Conservation (phyloP, 208 protist species). For the Trypanosoma melophagium region DNA sequence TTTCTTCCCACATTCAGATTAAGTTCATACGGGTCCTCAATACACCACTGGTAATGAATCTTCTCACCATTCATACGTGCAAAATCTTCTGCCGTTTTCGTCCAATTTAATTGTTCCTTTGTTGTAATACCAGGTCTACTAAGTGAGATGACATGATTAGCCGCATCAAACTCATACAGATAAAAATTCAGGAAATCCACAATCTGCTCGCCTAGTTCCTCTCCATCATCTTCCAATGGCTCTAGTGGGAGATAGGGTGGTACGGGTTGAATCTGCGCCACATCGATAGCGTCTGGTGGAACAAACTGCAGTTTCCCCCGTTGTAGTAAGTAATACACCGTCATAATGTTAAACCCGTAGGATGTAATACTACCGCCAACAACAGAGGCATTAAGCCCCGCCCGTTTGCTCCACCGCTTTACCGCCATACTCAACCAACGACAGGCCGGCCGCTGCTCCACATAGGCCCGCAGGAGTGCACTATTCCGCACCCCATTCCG, state of each 20-base stretch:
- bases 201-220: conserved; percentile 57
- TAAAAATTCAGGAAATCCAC: conserved; percentile 84
- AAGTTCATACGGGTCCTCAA: conserved; percentile 90
- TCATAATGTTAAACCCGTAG: conserved; percentile 88
- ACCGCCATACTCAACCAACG: conserved; percentile 79
- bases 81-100: conserved; percentile 72
- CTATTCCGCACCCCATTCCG: conserved; percentile 90
- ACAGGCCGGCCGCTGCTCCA: conserved; percentile 52
- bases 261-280: conserved; percentile 40
- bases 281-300: conserved; percentile 43
- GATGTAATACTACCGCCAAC: conserved; percentile 80
- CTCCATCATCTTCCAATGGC: conserved; percentile 25
- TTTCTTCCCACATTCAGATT: conserved; percentile 87
- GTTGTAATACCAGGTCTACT: conserved; percentile 56
- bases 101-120: conserved; percentile 75
- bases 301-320: conserved; percentile 61
- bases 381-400: conserved; percentile 65
- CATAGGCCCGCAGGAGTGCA: conserved; percentile 71
- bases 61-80: conserved; percentile 75
- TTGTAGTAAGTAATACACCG: conserved; percentile 79
- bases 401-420: conserved; percentile 85
- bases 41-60: conserved; percentile 84
- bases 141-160: conserved; percentile 67
- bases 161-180: conserved; percentile 64
- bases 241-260: conserved; percentile 41